phyloP scores from a whole-genome alignment of 345 rosid species.

The Eucalyptus decipiens region DNA sequence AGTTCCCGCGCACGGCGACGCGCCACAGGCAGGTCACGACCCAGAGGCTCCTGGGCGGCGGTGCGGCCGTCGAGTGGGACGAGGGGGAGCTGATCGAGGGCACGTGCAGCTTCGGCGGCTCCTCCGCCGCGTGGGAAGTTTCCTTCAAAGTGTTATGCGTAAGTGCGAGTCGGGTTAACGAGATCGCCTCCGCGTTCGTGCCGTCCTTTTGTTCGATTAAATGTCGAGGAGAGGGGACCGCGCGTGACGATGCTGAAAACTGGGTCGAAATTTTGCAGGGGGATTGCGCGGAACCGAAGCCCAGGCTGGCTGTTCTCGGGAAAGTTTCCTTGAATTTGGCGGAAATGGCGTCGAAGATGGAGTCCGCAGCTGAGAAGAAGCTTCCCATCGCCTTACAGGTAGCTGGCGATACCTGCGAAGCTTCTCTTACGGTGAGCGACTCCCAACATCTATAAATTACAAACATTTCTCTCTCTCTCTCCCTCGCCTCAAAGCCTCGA shows the following conservation, averaged over 20 bases:
- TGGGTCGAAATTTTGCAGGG: conserved; percentile 1
- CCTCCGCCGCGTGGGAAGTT: conserved; percentile 10
- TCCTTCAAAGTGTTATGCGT: conserved; percentile 14
- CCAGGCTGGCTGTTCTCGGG: neutral
- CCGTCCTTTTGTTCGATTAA: neutral
- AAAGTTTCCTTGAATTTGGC: conserved; percentile 10
- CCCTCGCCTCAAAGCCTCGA: neutral
- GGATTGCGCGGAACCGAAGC: neutral
- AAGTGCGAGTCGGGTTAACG: neutral
- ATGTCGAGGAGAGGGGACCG: neutral
- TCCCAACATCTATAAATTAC: neutral
- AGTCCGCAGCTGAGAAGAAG: neutral
- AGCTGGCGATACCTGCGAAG: neutral
- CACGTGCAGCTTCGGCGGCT: neutral
- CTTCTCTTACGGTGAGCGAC: conserved; percentile 10
- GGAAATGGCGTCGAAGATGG: conserved; percentile 4
- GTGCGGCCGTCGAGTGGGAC: conserved; percentile 6
- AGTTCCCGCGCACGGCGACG: neutral
- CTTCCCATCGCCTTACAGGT: conserved; percentile 7
- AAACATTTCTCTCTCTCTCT: neutral
- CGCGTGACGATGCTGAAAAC: neutral
- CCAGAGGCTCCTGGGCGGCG: neutral
- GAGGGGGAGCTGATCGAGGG: conserved; percentile 15
- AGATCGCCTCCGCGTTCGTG: neutral
- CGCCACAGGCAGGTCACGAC: neutral